Evolutionary conservation across 2,329 filamentous ascomycete genomes (phyloP).

Genomic region (Fusarium brevicatenulatum): DNA sequence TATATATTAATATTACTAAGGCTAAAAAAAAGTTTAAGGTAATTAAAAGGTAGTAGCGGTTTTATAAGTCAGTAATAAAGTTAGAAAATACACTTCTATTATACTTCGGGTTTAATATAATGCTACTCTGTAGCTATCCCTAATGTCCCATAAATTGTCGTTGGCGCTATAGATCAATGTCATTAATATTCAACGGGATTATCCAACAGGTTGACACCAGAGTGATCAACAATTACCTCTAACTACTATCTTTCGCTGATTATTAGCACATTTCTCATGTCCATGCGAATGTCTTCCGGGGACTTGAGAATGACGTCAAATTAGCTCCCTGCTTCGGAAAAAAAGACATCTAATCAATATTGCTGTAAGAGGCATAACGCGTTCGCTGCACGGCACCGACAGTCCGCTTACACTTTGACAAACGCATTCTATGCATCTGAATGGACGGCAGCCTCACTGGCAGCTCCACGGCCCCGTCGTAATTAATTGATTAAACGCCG

Average conservation of each 20-base stretch:
- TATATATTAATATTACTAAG: no score
- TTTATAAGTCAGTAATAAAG: no score
- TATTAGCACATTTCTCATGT: no score
- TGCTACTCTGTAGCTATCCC: background rate
- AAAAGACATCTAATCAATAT: background rate
- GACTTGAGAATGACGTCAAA: background rate
- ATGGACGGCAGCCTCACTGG: background rate
- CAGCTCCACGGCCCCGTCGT: background rate
- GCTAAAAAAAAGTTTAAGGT: no score
- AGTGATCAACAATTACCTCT: background rate
- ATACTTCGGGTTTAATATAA: no score
- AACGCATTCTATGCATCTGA: background rate
- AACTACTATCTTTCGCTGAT: background rate
- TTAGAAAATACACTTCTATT: no score
- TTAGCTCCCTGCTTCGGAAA: background rate
- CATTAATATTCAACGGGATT: fast-evolving
- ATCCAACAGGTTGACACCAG: fast-evolving
- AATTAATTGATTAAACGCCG: background rate
- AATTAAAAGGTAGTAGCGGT: no score
- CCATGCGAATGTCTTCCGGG: background rate
- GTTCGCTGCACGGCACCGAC: background rate
- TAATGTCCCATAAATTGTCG: background rate
- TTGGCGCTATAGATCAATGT: no score
- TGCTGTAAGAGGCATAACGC: background rate
- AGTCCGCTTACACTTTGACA: background rate